Evolutionary conservation across 768 basidiomycete genomes (phyloP).

Genomic region (Pleurotus tuoliensis): DNA sequence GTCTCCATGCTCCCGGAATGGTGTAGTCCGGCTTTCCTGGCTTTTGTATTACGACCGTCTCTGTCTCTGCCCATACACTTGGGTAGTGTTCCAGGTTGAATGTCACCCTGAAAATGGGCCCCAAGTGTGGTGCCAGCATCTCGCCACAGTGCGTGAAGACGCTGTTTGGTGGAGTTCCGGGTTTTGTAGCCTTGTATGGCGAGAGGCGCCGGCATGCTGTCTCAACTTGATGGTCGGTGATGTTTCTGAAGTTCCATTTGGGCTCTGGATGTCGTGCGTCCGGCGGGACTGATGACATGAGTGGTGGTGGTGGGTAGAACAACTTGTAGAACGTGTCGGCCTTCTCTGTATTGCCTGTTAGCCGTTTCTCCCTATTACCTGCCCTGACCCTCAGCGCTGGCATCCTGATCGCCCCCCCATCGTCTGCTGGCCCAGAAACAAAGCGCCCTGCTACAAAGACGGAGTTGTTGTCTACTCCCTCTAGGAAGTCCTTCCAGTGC

Average conservation of each 20-base stretch:
- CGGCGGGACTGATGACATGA: constrained; percentile 1
- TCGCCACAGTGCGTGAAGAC: constrained; percentile 14
- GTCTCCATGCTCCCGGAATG: constrained; percentile 27
- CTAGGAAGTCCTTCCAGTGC: too few relatives aligned
- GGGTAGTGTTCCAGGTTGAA: constrained; percentile 25
- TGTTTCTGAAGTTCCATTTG: neutral
- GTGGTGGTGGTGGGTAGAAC: constrained; percentile 13
- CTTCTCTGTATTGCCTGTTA: constrained; percentile 6
- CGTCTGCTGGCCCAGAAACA: neutral
- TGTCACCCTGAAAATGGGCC: constrained; percentile 20
- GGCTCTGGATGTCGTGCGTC: constrained; percentile 10
- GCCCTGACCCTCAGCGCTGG: constrained; percentile 6
- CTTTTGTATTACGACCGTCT: constrained; percentile 28
- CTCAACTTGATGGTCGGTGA: constrained; percentile 7
- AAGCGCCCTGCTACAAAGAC: too few relatives aligned
- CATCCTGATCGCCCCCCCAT: constrained; percentile 9
- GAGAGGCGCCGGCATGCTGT: constrained; percentile 14
- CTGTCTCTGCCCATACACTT: constrained; percentile 20
- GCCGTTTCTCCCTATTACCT: neutral
- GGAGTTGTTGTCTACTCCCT: too few relatives aligned
- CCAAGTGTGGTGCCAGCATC: constrained; percentile 13
- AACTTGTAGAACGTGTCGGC: neutral
- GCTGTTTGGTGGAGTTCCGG: constrained; percentile 16
- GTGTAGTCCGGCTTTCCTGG: constrained; percentile 32
- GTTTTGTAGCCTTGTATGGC: constrained; percentile 24